A percentile compares a stretch with the other conserved stretches of the same genome.
phyloP scores from a whole-genome alignment of 2,329 filamentous ascomycete species.

The Beauveria sp. region DNA sequence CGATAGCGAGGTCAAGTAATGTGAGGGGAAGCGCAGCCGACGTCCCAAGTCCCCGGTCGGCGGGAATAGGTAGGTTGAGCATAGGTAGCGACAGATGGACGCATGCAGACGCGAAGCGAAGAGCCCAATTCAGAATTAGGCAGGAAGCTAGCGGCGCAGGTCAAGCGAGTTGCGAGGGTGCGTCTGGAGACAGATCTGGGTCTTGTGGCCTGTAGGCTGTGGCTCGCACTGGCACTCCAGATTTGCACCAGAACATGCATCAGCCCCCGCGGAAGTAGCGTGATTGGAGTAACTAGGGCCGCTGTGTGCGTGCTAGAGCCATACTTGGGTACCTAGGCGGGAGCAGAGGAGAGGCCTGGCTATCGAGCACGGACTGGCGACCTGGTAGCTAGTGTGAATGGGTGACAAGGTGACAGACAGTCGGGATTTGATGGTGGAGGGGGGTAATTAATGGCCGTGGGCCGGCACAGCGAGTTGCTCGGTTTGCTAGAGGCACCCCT shows the following conservation, averaged over 20 bases:
- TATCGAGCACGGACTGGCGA: background rate
- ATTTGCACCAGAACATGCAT: background rate
- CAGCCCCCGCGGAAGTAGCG: background rate
- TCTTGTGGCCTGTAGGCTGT: background rate
- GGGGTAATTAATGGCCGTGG: background rate
- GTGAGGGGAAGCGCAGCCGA: background rate
- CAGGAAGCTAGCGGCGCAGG: background rate
- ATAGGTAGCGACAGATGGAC: background rate
- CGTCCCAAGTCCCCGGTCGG: background rate
- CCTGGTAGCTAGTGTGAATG: background rate
- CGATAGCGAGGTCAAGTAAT: background rate
- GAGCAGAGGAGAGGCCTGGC: background rate
- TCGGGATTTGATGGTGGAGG: background rate
- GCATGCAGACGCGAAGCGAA: background rate
- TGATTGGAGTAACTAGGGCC: background rate
- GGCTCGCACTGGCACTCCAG: conserved; percentile 1
- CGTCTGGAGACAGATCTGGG: conserved; percentile 2
- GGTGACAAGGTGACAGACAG: background rate
- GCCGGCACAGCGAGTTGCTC: background rate
- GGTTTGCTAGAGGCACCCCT: conserved; percentile 4
- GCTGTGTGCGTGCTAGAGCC: background rate
- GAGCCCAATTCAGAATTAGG: background rate
- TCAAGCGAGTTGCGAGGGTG: background rate
- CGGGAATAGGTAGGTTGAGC: background rate
- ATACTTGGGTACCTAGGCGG: background rate